phyloP scores from a whole-genome alignment of 2,329 filamentous ascomycete species.

The Fusarium albosuccineum region DNA sequence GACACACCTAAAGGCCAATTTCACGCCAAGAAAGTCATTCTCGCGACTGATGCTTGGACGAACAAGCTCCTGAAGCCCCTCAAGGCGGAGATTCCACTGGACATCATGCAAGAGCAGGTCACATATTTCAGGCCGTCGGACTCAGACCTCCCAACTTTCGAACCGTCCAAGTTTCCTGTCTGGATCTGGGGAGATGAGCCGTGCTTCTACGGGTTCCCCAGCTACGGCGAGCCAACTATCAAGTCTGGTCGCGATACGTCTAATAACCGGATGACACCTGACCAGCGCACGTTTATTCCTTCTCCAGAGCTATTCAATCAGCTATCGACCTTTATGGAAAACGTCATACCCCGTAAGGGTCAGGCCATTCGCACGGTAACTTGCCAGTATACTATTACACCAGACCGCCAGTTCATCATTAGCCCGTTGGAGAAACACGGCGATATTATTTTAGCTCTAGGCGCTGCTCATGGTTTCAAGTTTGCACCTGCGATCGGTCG shows the following conservation, averaged over 20 bases:
- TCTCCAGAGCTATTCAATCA: conserved; percentile 17
- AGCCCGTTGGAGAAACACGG: conserved; percentile 32
- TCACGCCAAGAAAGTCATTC: conserved; percentile 26
- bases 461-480: conserved; percentile 43
- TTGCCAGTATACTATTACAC: conserved; percentile 45
- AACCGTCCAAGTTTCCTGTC: conserved; percentile 26
- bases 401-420: conserved; percentile 42
- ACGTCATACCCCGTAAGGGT: conserved; percentile 24
- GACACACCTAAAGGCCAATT: conserved; percentile 24
- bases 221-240: conserved; percentile 35
- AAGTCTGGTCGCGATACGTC: conserved; percentile 34
- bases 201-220: conserved; percentile 31
- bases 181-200: conserved; percentile 35
- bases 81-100: conserved; percentile 25
- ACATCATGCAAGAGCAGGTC: conserved; percentile 42
- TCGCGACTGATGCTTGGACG: conserved; percentile 33
- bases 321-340: conserved; percentile 17
- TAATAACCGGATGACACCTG: conserved; percentile 31
- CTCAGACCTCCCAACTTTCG: conserved; percentile 4
- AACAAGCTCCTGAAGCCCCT: conserved; percentile 34
- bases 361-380: conserved; percentile 40
- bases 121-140: conserved; percentile 35
- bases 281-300: conserved; percentile 30
- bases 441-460: conserved; percentile 37
- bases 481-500: conserved; percentile 45